Evolutionary conservation across 108 stramenopile genomes (phyloP).

Genomic region (Discostella stelligeroides): DNA sequence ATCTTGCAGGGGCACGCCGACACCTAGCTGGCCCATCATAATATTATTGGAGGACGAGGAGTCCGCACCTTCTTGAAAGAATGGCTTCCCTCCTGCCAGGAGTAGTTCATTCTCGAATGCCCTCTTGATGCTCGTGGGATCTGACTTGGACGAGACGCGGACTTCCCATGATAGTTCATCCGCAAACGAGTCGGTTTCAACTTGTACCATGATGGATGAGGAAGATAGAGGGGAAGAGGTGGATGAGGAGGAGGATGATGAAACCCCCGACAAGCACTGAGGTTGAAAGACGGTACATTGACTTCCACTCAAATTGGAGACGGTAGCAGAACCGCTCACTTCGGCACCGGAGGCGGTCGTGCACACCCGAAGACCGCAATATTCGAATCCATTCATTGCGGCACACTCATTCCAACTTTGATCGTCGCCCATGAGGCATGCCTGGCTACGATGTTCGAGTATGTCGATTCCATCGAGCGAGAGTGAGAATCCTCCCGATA

Average conservation of each 20-base stretch:
- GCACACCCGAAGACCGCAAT: slow-evolving; percentile 26
- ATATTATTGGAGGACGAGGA: background rate
- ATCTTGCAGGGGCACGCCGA: background rate
- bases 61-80: background rate
- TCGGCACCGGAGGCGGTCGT: background rate
- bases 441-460: background rate
- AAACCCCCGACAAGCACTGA: background rate
- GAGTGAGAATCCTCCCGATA: slow-evolving; percentile 16
- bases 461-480: background rate
- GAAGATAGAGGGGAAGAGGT: background rate
- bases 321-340: background rate
- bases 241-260: background rate
- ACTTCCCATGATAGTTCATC: slow-evolving; percentile 29
- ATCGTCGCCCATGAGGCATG: background rate
- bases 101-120: slow-evolving; percentile 8
- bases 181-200: slow-evolving; percentile 18
- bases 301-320: slow-evolving; percentile 20
- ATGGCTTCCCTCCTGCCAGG: slow-evolving; percentile 3
- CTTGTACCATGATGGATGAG: background rate
- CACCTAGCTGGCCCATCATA: slow-evolving; percentile 6
- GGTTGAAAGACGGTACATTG: background rate
- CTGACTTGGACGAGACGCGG: slow-evolving; percentile 2
- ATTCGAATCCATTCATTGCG: slow-evolving; percentile 17
- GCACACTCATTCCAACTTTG: slow-evolving; percentile 13
- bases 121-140: background rate